Evolutionary conservation across 352 stramenopile species (phyloP).

Genomic region (Discostella stelligera): DNA sequence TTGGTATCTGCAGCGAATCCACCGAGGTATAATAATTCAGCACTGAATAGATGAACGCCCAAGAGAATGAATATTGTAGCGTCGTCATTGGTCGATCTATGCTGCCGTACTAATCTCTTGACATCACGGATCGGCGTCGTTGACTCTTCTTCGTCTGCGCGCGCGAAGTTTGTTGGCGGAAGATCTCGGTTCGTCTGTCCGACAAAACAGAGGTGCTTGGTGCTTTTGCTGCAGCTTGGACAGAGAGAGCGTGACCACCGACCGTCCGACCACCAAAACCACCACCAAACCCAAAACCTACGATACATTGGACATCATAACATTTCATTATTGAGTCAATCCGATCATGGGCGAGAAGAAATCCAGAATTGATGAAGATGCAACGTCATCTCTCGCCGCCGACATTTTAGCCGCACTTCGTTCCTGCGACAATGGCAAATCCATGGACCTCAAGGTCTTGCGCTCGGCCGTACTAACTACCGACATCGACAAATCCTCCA

Average conservation of each 20-base stretch:
- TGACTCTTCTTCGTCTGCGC: too few species aligned
- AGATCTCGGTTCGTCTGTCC: too few species aligned
- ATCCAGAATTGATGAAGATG: slow-evolving; percentile 19
- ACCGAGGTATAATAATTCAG: neutral
- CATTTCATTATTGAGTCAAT: neutral
- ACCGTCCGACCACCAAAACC: too few species aligned
- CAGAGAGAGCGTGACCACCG: too few species aligned
- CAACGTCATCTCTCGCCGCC: slow-evolving; percentile 16
- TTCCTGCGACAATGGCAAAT: slow-evolving; percentile 51
- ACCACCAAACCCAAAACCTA: too few species aligned
- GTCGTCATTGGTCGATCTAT: neutral
- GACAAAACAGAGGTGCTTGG: too few species aligned
- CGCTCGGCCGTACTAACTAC: slow-evolving; percentile 62
- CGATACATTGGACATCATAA: neutral
- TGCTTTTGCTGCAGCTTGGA: too few species aligned
- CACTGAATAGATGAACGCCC: neutral
- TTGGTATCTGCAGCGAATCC: neutral
- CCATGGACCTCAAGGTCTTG: slow-evolving; percentile 71
- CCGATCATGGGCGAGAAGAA: slow-evolving; percentile 33
- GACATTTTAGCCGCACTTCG: slow-evolving; percentile 36
- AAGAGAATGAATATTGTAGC: neutral
- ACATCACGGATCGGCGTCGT: too few species aligned
- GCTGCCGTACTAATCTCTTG: too few species aligned
- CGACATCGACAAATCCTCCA: slow-evolving; percentile 71
- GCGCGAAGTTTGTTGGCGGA: too few species aligned